Conservation (phyloP, 306 rosid species). For the Carpinus fangiana region DNA sequence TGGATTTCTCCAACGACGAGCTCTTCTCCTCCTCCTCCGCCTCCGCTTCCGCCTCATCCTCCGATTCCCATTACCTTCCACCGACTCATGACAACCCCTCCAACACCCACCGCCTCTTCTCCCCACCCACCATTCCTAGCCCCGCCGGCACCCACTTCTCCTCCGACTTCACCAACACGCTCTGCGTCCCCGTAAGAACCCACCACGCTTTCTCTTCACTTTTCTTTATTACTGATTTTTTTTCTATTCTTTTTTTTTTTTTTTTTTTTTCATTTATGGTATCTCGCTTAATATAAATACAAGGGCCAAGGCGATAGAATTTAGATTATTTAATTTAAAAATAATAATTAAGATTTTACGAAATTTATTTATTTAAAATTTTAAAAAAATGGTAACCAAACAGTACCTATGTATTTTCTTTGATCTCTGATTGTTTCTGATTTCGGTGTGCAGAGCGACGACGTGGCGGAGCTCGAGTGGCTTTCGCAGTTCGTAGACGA, state of each 20-base stretch:
- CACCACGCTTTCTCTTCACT: neutral
- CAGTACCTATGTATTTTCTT: neutral
- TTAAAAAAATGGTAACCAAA: neutral
- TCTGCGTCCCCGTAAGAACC: conserved; percentile 36
- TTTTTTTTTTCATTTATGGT: too few relatives aligned
- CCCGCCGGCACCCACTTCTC: neutral
- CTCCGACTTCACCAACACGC: conserved; percentile 36
- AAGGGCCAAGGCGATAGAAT: too few relatives aligned
- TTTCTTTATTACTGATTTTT: neutral
- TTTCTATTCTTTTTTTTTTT: too few relatives aligned
- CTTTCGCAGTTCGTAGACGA: conserved; percentile 65
- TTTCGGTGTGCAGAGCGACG: conserved; percentile 27
- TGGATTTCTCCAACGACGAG: conserved; percentile 38
- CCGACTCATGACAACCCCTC: conserved; percentile 1
- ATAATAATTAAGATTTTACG: too few relatives aligned
- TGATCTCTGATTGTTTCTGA: neutral
- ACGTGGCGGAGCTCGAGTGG: conserved; percentile 65
- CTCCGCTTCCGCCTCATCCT: conserved; percentile 5
- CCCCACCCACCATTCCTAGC: neutral
- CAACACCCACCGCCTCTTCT: neutral
- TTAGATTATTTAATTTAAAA: too few relatives aligned
- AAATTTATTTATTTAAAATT: neutral
- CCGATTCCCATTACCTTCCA: neutral
- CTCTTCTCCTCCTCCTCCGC: conserved; percentile 14
- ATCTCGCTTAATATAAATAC: too few relatives aligned